Evolutionary conservation across 2,329 filamentous ascomycete species (phyloP), one percentile per base, ranked within the genome.

Genomic region (Cryphonectria naterciae): DNA sequence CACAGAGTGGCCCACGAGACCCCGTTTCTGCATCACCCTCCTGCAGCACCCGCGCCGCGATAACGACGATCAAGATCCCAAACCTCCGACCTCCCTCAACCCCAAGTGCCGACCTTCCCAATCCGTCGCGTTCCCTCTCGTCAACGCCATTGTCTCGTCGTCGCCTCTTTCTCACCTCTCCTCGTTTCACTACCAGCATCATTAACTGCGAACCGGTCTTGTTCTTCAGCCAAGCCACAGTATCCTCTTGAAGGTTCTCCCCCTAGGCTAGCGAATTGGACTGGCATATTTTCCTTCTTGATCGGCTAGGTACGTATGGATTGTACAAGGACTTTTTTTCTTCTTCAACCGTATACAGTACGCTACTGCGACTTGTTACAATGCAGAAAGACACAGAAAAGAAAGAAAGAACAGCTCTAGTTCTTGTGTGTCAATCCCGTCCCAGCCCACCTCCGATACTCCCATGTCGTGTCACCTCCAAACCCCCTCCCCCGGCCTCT

Each of bases 301-400:
- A 25, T 49, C 28, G 43, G 63, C 63, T 52, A 60, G 65, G 65
- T 67, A 67, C 65, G 65, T 67, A 65, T 41, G 43, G 37, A 64
- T 64, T 64, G 62, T 49, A 19, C 62, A 28, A 28, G 19, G 52
- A 56, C 62, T 49, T 10, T 65, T 7, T 25, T n/a, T n/a, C n/a
- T n/a, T n/a, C n/a, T n/a, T n/a, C 8, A 4, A 25, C n/a, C 39
- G 19, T 35, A 19, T 8, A n/a, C 62, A 43, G 19, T 25, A 46
- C 37, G 65, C 46, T n/a, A 13, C 35, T 13, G 49, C 49, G 22
- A 25, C 32, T 67, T 67, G 65, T 52, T 19, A 35, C 65, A 43
- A 32, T 32, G 28, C 28, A 32, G 28, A 32, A 32, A 1, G 28
- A 32, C 49, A 22, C 32, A 17, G 4, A 7, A 49, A 10, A 22